Percentiles rank a stretch among this genome's conserved stretches.
Conservation (phyloP, 306 rosid species). For the Elaeagnus macrophylla region DNA sequence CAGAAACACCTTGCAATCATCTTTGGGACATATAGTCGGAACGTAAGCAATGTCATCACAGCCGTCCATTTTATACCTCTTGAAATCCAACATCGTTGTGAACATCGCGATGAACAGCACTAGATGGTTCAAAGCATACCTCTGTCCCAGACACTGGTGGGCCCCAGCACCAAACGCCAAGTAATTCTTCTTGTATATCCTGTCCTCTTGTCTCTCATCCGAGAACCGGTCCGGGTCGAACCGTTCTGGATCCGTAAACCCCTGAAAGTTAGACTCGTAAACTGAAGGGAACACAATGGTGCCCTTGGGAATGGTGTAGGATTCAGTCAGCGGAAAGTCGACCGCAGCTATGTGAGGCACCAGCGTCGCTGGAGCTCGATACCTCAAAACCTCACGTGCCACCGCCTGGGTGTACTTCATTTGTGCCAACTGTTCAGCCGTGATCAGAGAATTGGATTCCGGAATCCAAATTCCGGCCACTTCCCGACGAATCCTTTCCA, state of each 20-base stretch:
- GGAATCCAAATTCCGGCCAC: constrained; percentile 55
- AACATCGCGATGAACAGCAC: constrained; percentile 83
- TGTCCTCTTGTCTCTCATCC: constrained; percentile 65
- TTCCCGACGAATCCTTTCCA: constrained; percentile 45
- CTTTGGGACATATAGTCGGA: constrained; percentile 80
- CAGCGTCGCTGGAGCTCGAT: constrained; percentile 66
- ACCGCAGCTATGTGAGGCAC: constrained; percentile 74
- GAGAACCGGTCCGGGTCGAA: constrained; percentile 86
- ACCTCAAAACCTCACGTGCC: constrained; percentile 81
- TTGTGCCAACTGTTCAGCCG: constrained; percentile 41
- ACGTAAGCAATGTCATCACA: constrained; percentile 71
- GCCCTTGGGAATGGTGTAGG: constrained; percentile 58
- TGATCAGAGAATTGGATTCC: constrained; percentile 41
- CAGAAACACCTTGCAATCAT: constrained; percentile 65
- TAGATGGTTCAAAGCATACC: constrained; percentile 74
- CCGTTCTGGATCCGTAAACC: constrained; percentile 64
- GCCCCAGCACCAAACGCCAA: constrained; percentile 87
- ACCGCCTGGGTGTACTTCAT: constrained; percentile 83
- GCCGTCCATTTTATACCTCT: constrained; percentile 65
- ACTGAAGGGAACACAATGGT: constrained; percentile 75
- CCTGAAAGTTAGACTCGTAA: constrained; percentile 74
- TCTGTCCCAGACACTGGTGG: constrained; percentile 89
- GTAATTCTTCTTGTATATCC: constrained; percentile 49
- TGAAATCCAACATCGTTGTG: constrained; percentile 60
- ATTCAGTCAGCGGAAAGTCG: constrained; percentile 49